These are phyloP conservation scores for Filosporella fistucella DNA, from an alignment of 495 filamentous ascomycete species.

Conservation along the genomic window DNA sequence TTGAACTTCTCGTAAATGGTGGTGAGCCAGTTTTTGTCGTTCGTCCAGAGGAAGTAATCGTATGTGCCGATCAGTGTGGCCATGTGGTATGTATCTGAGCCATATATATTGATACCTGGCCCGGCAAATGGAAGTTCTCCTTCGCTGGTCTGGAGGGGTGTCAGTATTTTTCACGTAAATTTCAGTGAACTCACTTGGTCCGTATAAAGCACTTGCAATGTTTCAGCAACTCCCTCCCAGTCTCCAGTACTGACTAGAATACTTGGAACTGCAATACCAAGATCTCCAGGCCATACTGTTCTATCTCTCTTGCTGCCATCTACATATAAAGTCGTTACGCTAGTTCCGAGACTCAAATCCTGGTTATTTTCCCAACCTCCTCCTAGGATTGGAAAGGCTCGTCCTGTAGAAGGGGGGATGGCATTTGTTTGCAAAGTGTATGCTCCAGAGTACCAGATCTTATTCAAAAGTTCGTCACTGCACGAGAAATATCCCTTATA, in stretches of 20 bases:
- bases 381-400: slow-evolving; percentile 41
- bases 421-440: slow-evolving; percentile 59
- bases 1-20: slow-evolving; percentile 47
- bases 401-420: slow-evolving; percentile 47
- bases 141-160: slow-evolving; percentile 2
- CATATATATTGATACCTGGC: slow-evolving; percentile 49
- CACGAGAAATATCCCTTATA: slow-evolving; percentile 61
- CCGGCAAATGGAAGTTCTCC: slow-evolving; percentile 37
- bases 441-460: slow-evolving; percentile 59
- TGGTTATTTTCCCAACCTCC: slow-evolving; percentile 27
- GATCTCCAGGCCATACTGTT: slow-evolving; percentile 54
- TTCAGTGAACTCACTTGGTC: slow-evolving; percentile 22
- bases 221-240: slow-evolving; percentile 56
- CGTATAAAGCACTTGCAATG: slow-evolving; percentile 54
- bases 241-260: slow-evolving; percentile 56
- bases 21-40: slow-evolving; percentile 45
- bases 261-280: slow-evolving; percentile 54
- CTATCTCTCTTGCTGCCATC: slow-evolving; percentile 57
- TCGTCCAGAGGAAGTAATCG: slow-evolving; percentile 56
- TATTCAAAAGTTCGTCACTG: slow-evolving; percentile 53
- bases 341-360: slow-evolving; percentile 39
- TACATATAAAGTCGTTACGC: slow-evolving; percentile 33
- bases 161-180: neutral
- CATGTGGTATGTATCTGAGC: slow-evolving; percentile 61
- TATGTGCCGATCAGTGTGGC: slow-evolving; percentile 60